phyloP scores from a whole-genome alignment of 2,329 filamentous ascomycete species.

The Colletotrichum simmondsii region DNA sequence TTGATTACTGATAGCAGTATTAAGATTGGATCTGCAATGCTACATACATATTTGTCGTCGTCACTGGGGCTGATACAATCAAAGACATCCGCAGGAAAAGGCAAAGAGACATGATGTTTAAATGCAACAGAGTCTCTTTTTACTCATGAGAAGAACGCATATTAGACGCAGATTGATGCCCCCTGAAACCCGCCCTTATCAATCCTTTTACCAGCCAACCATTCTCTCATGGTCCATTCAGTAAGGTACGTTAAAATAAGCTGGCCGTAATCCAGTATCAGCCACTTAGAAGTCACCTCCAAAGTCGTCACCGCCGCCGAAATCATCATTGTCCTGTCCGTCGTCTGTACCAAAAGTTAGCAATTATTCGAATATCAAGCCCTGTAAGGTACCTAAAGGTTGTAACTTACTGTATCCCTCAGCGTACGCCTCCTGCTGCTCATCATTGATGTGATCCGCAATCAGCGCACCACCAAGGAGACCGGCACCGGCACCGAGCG shows the following conservation, averaged over 20 bases:
- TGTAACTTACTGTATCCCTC: conserved; percentile 53
- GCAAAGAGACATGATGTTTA: not conserved
- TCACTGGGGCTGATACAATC: not conserved
- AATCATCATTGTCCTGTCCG: conserved; percentile 38
- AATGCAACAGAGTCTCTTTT: not conserved
- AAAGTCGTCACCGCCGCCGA: conserved; percentile 43
- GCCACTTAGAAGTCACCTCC: conserved; percentile 52
- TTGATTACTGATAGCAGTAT: too few relatives aligned
- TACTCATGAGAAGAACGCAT: not conserved
- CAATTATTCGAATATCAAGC: not conserved
- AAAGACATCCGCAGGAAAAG: not conserved
- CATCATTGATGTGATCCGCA: conserved; percentile 72
- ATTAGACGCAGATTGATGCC: conserved; percentile 15
- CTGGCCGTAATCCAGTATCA: too few relatives aligned
- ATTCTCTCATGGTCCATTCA: not conserved
- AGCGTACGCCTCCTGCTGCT: conserved; percentile 67
- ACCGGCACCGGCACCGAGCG: conserved; percentile 84
- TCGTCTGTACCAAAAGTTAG: conserved; percentile 35
- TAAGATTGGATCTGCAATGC: too few relatives aligned
- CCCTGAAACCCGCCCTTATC: not conserved
- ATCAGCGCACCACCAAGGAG: conserved; percentile 82
- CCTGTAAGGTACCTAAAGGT: too few relatives aligned
- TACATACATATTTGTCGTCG: not conserved
- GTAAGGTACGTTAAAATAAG: not conserved
- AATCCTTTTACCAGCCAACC: not conserved